Base-by-base conservation (phyloP, 805 yeast genomes). In the Myxozyma geophila region DNA sequence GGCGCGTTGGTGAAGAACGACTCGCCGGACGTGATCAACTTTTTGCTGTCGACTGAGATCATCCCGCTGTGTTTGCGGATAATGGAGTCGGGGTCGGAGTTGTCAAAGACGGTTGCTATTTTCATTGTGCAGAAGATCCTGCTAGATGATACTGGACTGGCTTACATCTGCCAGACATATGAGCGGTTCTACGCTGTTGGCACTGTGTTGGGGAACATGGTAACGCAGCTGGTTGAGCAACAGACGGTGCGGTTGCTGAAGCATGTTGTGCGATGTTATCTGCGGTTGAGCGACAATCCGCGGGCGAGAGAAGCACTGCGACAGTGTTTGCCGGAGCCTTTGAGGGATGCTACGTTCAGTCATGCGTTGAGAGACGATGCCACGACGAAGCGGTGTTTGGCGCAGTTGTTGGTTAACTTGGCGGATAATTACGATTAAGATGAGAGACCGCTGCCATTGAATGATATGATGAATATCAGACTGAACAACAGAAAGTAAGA, bases 1-100 rank as follows among this genome's bases (percentile, higher is more conserved):
- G 99, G 99, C 21, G 98, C 99, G 0, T 80, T 93, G 60, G 98
- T 95, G 33, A 93, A 95, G 72, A 93, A 92, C 75, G 99, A 93
- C 73, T 89, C 97, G 3, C 91, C 96, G 15, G 97, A 93, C 70
- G 98, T 93, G 50, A 92, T 95, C 67, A 89, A 89, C 67, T 93
- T 95, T 73, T 78, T 93, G 72, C 80, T 93, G 51, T 87, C 97
- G n/a, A 95, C 99, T 0, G 99, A 93, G 75, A 93, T 95, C 70
- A 96, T 95, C 40, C 99, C 99, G 5, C 78, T 95, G 60, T 95
- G 99, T 74, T 80, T 93, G 63, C 87, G 95, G 71, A 93, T 95
- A 66, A 93, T 93, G 96, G 98, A 93, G 74, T 86, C 92, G 0
- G 91, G 97, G 7, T 88, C 97, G 0, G 99, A 95, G 74, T 81